Percentiles rank a stretch among this genome's conserved stretches.
Evolutionary conservation across 495 filamentous ascomycete genomes (phyloP).

Genomic region (Aspergillus incahuasiensis): DNA sequence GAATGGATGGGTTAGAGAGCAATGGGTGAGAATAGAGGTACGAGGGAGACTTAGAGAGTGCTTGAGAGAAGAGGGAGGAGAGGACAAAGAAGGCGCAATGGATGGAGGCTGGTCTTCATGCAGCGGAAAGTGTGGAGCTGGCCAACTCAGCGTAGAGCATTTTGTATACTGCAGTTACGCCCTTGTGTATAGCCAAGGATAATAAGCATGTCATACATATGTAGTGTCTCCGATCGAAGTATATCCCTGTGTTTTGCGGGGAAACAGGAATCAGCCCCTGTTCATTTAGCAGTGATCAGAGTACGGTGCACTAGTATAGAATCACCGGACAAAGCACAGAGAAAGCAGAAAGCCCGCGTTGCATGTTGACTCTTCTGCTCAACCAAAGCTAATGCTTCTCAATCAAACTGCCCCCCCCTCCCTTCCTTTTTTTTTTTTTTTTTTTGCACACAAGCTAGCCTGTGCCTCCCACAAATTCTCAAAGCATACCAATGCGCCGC

Average conservation of each 20-base stretch:
- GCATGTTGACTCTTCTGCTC: too few species aligned
- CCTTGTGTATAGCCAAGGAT: neutral
- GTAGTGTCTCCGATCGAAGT: neutral
- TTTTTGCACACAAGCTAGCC: too few species aligned
- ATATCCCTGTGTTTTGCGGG: neutral
- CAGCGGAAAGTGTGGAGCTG: neutral
- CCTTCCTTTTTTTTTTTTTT: too few species aligned
- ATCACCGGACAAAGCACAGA: neutral
- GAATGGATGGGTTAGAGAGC: neutral
- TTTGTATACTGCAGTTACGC: neutral
- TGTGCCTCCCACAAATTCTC: neutral
- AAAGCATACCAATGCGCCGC: neutral
- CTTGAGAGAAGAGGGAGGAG: neutral
- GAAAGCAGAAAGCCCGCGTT: too few species aligned
- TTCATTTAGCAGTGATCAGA: neutral
- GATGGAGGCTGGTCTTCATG: neutral
- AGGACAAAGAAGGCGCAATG: conserved; percentile 1
- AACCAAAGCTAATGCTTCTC: too few species aligned
- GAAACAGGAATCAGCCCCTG: neutral
- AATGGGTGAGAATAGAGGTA: neutral
- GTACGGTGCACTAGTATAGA: too few species aligned
- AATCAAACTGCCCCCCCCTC: too few species aligned
- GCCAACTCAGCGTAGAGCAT: too few species aligned
- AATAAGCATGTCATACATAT: neutral
- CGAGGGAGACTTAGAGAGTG: too few species aligned